A percentile compares a stretch with the other conserved stretches of the same genome.
phyloP scores from a whole-genome alignment of 2,329 filamentous ascomycete genomes.

The Hymenoscyphus infarciens region DNA sequence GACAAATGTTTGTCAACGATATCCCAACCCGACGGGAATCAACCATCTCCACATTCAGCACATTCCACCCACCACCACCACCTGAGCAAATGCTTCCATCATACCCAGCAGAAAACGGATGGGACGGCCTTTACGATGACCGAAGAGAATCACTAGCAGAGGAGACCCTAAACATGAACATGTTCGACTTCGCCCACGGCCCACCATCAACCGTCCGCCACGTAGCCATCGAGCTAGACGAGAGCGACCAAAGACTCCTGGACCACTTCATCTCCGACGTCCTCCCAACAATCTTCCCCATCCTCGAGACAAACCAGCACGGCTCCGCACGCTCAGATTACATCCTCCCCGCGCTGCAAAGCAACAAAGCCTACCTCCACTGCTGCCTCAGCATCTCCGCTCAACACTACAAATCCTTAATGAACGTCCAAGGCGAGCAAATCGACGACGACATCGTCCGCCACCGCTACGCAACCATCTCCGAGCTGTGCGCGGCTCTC shows the following conservation, averaged over 20 bases:
- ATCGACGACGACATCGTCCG: conserved; percentile 89
- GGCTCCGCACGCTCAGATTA: conserved; percentile 77
- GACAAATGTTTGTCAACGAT: conserved; percentile 90
- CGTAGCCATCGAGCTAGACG: conserved; percentile 76
- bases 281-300: conserved; percentile 83
- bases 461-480: conserved; percentile 85
- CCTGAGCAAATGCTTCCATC: conserved; percentile 63
- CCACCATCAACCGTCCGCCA: conserved; percentile 60
- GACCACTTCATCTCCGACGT: conserved; percentile 91
- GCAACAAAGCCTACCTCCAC: conserved; percentile 90
- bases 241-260: conserved; percentile 79
- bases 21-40: conserved; percentile 82
- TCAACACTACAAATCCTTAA: conserved; percentile 82
- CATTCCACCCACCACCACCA: conserved; percentile 76
- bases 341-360: conserved; percentile 82
- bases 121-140: conserved; percentile 67
- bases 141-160: conserved; percentile 60
- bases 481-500: conserved; percentile 78
- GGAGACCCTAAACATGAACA: conserved; percentile 68
- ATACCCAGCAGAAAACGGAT: conserved; percentile 64
- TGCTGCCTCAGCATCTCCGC: conserved; percentile 93
- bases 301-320: conserved; percentile 85
- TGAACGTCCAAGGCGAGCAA: conserved; percentile 63
- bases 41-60: conserved; percentile 87
- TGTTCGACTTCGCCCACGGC: conserved; percentile 77